Base-by-base conservation (phyloP, 169 alveolate species). In the Perkinsus olseni region DNA sequence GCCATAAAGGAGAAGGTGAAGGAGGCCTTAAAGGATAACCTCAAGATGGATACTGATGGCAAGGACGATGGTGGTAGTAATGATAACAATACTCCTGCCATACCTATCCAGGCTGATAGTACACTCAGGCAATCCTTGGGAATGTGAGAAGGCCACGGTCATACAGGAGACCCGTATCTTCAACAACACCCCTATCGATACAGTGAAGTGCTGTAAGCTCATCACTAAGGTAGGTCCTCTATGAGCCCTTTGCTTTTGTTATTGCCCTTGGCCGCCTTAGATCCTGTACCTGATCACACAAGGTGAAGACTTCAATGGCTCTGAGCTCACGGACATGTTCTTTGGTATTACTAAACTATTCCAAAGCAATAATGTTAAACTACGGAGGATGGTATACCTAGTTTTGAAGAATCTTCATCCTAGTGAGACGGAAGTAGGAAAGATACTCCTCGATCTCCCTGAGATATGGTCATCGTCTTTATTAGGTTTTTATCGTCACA, bases 271-370 rank as follows among this genome's bases (percentile, higher is more conserved):
- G 48, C 0, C 39, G 40, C 20, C 6, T 36, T 38, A 74, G 91
- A 74, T 74, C 13, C 31, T 38, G 6, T 36, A 38, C 8, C 91
- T 31, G 28, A 74, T 95, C 92, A 74, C 40, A 48, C 93, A 92
- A 1, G 95, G 95, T n/a, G 98, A 97, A 74, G 96, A 93, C n/a
- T 95, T 98, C 92, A 94, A 99, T 40, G 97, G 96, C 38, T 96
- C 95, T 91, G 99, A 98, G 93, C 95, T 98, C 74, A 96, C 99
- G 13, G 98, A 97, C 93, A 94, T 98, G 74, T 98, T 98, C 94
- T 98, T 98, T 95, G 98, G 98, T 37, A 98, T 97, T n/a, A 98
- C 99, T 45, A 97, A 98, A 92, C 97, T 98, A 39, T 98, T 98
- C 95, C 99, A 98, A 94, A 97, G 99, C 0, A 95, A 96, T 40